Evolutionary conservation across 768 basidiomycete genomes (phyloP), one percentile per base, ranked within the genome.

Genomic region (Amanita rubescens): DNA sequence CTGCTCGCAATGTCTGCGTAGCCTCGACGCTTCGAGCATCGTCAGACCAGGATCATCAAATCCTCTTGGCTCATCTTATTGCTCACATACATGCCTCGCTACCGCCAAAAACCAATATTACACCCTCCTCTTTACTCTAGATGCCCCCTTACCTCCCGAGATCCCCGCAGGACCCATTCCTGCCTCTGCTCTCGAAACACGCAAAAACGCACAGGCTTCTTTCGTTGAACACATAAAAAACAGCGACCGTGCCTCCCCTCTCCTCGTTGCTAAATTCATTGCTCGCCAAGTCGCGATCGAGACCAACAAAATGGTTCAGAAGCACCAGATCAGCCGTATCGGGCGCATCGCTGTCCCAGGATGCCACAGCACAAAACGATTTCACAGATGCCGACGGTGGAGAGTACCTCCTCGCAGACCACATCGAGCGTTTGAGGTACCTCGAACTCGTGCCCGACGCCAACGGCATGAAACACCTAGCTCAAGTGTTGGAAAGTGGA

Each of bases 351-450:
- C 49, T 50, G 47, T 25, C 54, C 7, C 44, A 34, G 8, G 11
- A 22, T 14, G 20, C 62, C 59, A 35, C 56, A 58, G 14, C 61
- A 22, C 61, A 70, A 41, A 64, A 67, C 20, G 78, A 77, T 42
- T 76, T 71, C 56, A 71, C 74, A 15, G 75, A 76, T 48, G 69
- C 79, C 2, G 79, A 78, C 14, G 64, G 63, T 38, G 70, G 69
- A 1, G 76, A 79, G 14, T 91, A 90, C 63, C 69, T 74, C 22
- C 71, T 91, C 44, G 81, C 77, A 34, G 90, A 93, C 59, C 88
- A 93, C 61, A 66, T 90, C 11, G 90, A 92, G 60, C 75, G 90
- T 24, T 67, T 90, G 60, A 75, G 87, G 51, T 89, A 77, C 62
- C 66, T 87, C 20, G 82, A 87, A 39, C 61, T 80, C n/a, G 58